These are phyloP conservation scores for Amoebophrya sp. DNA, from an alignment of 169 alveolate genomes.

Conservation along the genomic window DNA sequence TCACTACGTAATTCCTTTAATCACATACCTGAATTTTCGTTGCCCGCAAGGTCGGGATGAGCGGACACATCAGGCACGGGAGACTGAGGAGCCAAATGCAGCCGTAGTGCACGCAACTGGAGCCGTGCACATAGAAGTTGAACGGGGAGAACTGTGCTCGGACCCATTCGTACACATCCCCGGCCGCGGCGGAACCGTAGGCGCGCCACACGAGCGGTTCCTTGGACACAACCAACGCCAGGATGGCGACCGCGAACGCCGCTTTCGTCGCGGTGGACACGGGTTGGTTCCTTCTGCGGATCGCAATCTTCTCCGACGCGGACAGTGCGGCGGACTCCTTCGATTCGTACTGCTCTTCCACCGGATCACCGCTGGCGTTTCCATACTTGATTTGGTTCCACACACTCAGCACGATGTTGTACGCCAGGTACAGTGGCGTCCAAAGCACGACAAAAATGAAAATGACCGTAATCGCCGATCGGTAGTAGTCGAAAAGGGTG, in stretches of 20 bases:
- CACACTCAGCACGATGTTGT: not conserved
- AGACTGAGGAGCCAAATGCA: not conserved
- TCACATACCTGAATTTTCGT: not conserved
- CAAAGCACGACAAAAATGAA: not conserved
- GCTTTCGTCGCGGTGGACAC: not conserved
- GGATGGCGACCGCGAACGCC: not conserved
- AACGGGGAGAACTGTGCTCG: not conserved
- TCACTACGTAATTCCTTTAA: too few relatives aligned
- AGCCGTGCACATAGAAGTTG: not conserved
- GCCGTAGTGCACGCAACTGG: not conserved
- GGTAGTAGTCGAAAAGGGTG: not conserved
- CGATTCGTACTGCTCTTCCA: not conserved
- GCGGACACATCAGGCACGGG: not conserved
- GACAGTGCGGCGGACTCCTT: not conserved
- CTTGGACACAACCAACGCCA: not conserved
- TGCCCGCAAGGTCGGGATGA: not conserved
- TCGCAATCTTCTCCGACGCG: not conserved
- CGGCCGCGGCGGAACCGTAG: not conserved
- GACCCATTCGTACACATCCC: not conserved
- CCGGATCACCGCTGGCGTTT: not conserved
- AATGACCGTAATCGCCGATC: not conserved
- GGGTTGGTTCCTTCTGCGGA: not conserved
- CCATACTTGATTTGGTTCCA: not conserved
- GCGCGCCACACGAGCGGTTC: conserved; percentile 4
- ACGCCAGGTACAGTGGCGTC: not conserved